Evolutionary conservation across 2,329 filamentous ascomycete genomes (phyloP).

Genomic region (Cryphonectria radicalis): DNA sequence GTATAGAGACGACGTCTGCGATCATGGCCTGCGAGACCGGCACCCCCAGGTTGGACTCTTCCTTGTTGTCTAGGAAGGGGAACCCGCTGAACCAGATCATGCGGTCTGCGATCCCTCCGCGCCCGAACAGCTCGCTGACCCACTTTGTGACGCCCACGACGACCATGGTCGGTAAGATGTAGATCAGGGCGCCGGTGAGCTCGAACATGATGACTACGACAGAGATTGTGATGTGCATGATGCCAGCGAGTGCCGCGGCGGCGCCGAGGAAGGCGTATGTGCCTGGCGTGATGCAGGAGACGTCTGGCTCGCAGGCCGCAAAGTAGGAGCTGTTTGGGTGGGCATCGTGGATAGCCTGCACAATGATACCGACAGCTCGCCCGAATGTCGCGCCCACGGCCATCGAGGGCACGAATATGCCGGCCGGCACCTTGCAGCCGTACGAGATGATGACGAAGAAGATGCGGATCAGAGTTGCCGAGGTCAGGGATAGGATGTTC

Average conservation of each 20-base stretch:
- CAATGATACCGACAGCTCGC: constrained; percentile 89
- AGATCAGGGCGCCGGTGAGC: constrained; percentile 93
- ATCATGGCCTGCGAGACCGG: constrained; percentile 92
- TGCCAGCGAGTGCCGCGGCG: constrained; percentile 87
- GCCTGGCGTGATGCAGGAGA: constrained; percentile 94
- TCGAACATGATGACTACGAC: constrained; percentile 99
- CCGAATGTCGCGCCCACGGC: constrained; percentile 94
- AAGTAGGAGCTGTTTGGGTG: constrained; percentile 87
- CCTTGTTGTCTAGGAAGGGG: constrained; percentile 95
- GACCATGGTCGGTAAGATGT: constrained; percentile 98
- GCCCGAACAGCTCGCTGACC: constrained; percentile 79
- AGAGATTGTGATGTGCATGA: constrained; percentile 97
- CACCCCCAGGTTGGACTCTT: constrained; percentile 95
- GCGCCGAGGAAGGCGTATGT: constrained; percentile 97
- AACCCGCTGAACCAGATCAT: constrained; percentile 99
- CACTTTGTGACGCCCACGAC: constrained; percentile 97
- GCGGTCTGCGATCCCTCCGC: constrained; percentile 94
- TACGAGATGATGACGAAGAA: constrained; percentile 94
- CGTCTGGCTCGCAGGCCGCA: constrained; percentile 83
- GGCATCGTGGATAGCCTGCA: constrained; percentile 84
- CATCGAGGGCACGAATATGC: constrained; percentile 98
- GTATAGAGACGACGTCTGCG: constrained; percentile 72
- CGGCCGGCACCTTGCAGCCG: constrained; percentile 95
- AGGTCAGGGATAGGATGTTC: constrained; percentile 76
- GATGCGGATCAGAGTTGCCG: constrained; percentile 80